Conservation (phyloP, 2,329 filamentous ascomycete species). For the Trichothecium roseum region DNA sequence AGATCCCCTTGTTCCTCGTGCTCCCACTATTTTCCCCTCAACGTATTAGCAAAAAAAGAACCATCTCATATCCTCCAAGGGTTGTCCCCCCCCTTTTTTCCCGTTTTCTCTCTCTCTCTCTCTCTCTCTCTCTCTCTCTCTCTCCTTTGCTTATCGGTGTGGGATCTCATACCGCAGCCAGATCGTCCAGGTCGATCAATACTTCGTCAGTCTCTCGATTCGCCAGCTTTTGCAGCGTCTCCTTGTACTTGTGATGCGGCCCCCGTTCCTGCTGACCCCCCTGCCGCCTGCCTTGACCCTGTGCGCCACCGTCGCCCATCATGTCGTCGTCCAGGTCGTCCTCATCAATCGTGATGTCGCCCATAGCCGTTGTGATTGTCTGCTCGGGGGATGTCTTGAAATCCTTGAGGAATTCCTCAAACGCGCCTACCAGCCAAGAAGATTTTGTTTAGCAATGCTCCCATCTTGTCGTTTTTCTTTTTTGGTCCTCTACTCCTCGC, state of each 20-base stretch:
- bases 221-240: slow-evolving; percentile 76
- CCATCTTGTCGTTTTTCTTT: no score
- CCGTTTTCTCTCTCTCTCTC: no score
- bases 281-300: slow-evolving; percentile 35
- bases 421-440: slow-evolving; percentile 56
- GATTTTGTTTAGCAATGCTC: neutral
- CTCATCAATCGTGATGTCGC: slow-evolving; percentile 77
- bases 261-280: slow-evolving; percentile 37
- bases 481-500: no score
- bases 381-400: slow-evolving; percentile 74
- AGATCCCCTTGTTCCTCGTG: slow-evolving; percentile 56
- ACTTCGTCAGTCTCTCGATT: slow-evolving; percentile 71
- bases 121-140: no score
- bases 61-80: neutral
- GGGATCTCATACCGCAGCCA: slow-evolving; percentile 52
- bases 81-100: no score
- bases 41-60: slow-evolving; percentile 11
- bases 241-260: slow-evolving; percentile 78
- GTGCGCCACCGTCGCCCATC: slow-evolving; percentile 65
- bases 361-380: slow-evolving; percentile 70
- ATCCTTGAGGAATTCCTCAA: slow-evolving; percentile 76
- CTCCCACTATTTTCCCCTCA: slow-evolving; percentile 61
- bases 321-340: slow-evolving; percentile 83
- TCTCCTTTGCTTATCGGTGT: no score
- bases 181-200: slow-evolving; percentile 79